Base-by-base conservation (phyloP, 768 basidiomycete species). In the Podaxis pistillaris region DNA sequence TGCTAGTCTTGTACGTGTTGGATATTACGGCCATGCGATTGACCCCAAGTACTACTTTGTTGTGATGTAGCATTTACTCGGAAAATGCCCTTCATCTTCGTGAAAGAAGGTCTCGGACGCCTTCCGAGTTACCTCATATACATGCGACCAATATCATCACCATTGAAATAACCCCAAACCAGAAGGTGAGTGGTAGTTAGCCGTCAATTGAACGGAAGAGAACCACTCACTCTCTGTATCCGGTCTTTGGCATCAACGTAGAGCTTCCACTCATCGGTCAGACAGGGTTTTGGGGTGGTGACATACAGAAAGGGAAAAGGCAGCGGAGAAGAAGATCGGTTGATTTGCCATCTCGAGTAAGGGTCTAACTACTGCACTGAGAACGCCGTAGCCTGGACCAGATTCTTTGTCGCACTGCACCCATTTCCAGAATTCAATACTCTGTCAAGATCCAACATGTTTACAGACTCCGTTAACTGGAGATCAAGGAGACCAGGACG, bases 211-310 rank as follows among this genome's bases (percentile, higher is more conserved):
- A 0, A 6, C 19, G n/a, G 30, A 56, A 36, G n/a, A 56, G 33
- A 38, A 56, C 19, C 8, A 22, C 11, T 38, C 37, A n/a, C 9
- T 17, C 17, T 38, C 54, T 38, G 15, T 22, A 55, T 9, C 37
- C 24, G 51, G 28, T 28, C 28, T 33, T 28, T 53, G 54, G 19
- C n/a, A 56, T 4, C 22, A 24, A 19, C 54, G n/a, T 6, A 33
- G 38, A 56, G n/a, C 41, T 22, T 40, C 38, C 58, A 17, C 24
- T 24, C 37, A 56, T 22, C 58, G 37, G 37, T 60, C 49, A 51
- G 12, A 58, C 38, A 51, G 58, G 58, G 49, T 60, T 56, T 60
- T 60, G 58, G 58, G 58, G 47, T 60, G 49, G 49, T 40, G 58
- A 60, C 46, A 60, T 41, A 52, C 24, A 30, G 19, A 30, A 26